A percentile compares a stretch with the other conserved stretches of the same genome.
phyloP scores from a whole-genome alignment of 768 basidiomycete genomes.

The Clitopilus passeckerianus region DNA sequence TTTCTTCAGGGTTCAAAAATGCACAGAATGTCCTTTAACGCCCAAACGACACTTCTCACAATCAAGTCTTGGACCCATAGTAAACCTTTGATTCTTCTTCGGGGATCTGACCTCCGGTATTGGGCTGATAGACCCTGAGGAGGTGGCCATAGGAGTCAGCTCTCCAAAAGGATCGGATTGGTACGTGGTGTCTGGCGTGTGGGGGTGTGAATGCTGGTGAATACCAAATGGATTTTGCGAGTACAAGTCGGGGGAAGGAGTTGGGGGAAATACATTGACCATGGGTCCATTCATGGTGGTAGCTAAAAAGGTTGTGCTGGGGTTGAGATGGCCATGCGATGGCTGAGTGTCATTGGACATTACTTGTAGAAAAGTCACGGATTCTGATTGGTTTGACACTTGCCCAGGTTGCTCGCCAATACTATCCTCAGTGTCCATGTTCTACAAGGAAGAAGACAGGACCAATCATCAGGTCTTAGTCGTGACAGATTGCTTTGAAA shows the following conservation, averaged over 20 bases:
- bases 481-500: background rate
- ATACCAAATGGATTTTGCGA: conserved; percentile 3
- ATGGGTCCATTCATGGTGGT: conserved; percentile 7
- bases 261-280: conserved; percentile 24
- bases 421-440: conserved; percentile 21
- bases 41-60: conserved; percentile 62
- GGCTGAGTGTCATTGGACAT: background rate
- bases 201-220: background rate
- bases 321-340: background rate
- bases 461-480: background rate
- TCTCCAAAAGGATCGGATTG: background rate
- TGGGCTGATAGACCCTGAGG: background rate
- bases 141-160: background rate
- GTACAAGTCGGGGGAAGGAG: conserved; percentile 17
- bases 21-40: conserved; percentile 70
- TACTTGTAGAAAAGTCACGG: conserved; percentile 5
- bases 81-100: conserved; percentile 42
- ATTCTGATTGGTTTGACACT: conserved; percentile 1
- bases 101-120: conserved; percentile 11
- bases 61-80: conserved; percentile 69
- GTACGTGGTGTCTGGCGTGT: background rate
- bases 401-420: background rate
- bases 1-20: conserved; percentile 38
- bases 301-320: background rate
- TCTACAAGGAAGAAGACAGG: conserved; percentile 10